phyloP scores from a whole-genome alignment of 768 basidiomycete genomes.

The Lyophyllum semitale region DNA sequence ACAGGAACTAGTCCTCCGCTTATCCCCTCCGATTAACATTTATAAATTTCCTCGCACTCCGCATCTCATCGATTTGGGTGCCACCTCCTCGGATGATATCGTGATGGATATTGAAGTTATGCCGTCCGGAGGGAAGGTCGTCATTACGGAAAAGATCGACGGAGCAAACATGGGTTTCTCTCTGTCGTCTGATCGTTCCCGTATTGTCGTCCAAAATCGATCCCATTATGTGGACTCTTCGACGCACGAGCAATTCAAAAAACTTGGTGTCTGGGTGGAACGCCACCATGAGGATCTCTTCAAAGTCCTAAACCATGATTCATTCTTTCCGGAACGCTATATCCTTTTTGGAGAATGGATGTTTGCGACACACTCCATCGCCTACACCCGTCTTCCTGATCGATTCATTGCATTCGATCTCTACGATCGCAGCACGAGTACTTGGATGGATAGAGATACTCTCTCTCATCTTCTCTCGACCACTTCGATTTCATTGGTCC shows the following conservation, averaged over 20 bases:
- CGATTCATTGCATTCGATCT: slow-evolving; percentile 62
- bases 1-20: slow-evolving; percentile 41
- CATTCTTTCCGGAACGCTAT: slow-evolving; percentile 56
- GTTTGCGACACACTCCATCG: slow-evolving; percentile 60
- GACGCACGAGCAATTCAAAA: slow-evolving; percentile 64
- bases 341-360: slow-evolving; percentile 69
- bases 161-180: slow-evolving; percentile 72
- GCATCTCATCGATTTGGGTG: slow-evolving; percentile 60
- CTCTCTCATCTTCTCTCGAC: slow-evolving; percentile 34
- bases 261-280: slow-evolving; percentile 57
- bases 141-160: slow-evolving; percentile 67
- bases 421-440: slow-evolving; percentile 49
- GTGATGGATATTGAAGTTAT: slow-evolving; percentile 26
- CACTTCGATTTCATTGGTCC: slow-evolving; percentile 45
- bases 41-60: slow-evolving; percentile 65
- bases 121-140: slow-evolving; percentile 30
- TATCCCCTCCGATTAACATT: slow-evolving; percentile 45
- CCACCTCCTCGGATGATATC: slow-evolving; percentile 57
- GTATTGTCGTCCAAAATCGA: slow-evolving; percentile 59
- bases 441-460: slow-evolving; percentile 39
- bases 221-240: slow-evolving; percentile 58
- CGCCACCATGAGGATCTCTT: slow-evolving; percentile 44
- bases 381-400: slow-evolving; percentile 55
- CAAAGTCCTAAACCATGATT: slow-evolving; percentile 45
- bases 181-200: slow-evolving; percentile 44